phyloP scores from a whole-genome alignment of 108 stramenopile species.

The Bacterosira constricta region DNA sequence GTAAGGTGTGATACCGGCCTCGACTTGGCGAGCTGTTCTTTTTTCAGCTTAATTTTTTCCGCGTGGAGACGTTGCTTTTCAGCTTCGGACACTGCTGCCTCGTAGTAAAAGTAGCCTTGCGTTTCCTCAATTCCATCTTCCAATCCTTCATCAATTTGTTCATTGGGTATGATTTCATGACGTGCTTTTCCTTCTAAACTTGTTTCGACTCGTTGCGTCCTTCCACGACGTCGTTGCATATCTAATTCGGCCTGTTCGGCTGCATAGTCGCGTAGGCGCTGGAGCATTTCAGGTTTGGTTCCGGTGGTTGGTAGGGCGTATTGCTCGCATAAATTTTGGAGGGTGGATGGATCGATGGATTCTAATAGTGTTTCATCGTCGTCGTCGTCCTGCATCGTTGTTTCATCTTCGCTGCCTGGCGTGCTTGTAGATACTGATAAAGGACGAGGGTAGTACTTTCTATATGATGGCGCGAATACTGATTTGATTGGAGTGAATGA shows the following conservation, averaged over 20 bases:
- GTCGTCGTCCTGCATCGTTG: constrained; percentile 16
- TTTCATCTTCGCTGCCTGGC: too few relatives aligned
- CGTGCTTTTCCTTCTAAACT: constrained; percentile 52
- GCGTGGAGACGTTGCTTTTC: constrained; percentile 20
- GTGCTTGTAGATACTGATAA: too few relatives aligned
- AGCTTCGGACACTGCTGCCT: constrained; percentile 25
- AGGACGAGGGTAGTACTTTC: too few relatives aligned
- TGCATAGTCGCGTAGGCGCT: constrained; percentile 65
- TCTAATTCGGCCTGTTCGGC: constrained; percentile 59
- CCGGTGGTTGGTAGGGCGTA: constrained; percentile 58
- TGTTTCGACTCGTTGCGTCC: constrained; percentile 60
- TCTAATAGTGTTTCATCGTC: constrained; percentile 66
- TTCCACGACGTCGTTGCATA: constrained; percentile 36
- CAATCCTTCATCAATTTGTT: constrained; percentile 40
- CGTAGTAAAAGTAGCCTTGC: constrained; percentile 61
- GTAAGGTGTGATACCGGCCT: constrained; percentile 39
- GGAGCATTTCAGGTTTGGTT: constrained; percentile 63
- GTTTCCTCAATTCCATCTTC: constrained; percentile 53
- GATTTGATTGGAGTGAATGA: too few relatives aligned
- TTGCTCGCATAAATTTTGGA: constrained; percentile 68
- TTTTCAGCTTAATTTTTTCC: constrained; percentile 20
- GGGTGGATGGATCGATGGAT: constrained; percentile 51
- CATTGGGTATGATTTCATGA: constrained; percentile 44
- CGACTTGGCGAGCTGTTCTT: constrained; percentile 12
- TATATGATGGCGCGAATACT: too few relatives aligned